Evolutionary conservation across 2,329 filamentous ascomycete species (phyloP).

Genomic region (Teratosphaeria nubilosa): DNA sequence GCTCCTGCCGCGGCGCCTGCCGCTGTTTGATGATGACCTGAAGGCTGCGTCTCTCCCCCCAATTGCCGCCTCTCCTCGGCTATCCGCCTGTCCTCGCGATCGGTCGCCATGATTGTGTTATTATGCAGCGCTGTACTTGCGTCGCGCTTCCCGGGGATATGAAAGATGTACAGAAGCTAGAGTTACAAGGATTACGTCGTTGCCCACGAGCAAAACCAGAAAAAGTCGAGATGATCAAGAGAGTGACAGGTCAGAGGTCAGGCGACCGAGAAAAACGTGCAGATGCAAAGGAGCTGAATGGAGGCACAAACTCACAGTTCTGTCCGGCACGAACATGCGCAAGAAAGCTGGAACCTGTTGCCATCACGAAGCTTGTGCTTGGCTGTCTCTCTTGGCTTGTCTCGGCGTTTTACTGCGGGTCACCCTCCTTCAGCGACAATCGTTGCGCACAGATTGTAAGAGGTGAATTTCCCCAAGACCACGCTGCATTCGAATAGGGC

Average conservation of each 20-base stretch:
- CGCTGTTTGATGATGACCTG: neutral
- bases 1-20: constrained; percentile 1
- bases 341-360: neutral
- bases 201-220: neutral
- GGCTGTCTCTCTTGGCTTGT: neutral
- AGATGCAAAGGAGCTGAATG: neutral
- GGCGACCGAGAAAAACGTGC: neutral
- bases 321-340: neutral
- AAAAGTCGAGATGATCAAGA: neutral
- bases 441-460: no score
- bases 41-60: neutral
- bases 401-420: neutral
- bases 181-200: neutral
- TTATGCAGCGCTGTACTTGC: neutral
- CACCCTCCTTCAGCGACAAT: neutral
- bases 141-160: neutral
- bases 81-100: neutral
- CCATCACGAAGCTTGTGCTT: neutral
- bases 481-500: neutral
- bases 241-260: neutral
- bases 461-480: no score
- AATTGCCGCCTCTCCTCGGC: neutral
- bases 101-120: neutral
- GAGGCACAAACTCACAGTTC: neutral
- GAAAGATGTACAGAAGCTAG: neutral